phyloP scores from a whole-genome alignment of 2,329 filamentous ascomycete genomes.

The Fusarium pseudonygamai region DNA sequence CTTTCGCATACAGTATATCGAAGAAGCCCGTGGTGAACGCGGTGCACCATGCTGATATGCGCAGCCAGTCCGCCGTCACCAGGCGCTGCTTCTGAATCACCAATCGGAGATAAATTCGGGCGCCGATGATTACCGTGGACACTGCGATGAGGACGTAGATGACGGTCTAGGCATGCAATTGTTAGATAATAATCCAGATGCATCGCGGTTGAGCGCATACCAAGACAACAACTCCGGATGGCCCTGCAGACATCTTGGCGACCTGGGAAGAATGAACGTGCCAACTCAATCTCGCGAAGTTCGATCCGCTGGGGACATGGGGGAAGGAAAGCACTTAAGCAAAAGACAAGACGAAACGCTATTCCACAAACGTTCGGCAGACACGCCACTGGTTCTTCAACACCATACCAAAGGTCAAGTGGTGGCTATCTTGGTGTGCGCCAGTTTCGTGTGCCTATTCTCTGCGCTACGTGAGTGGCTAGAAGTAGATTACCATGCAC shows the following conservation, averaged over 20 bases:
- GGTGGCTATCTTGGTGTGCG: neutral
- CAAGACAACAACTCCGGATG: conserved; percentile 6
- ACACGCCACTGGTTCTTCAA: neutral
- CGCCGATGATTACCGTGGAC: neutral
- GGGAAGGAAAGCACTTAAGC: neutral
- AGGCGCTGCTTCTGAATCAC: conserved; percentile 20
- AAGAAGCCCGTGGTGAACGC: neutral
- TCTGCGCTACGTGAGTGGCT: accelerated
- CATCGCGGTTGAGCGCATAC: neutral
- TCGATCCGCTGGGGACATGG: too few species aligned
- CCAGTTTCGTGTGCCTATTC: neutral
- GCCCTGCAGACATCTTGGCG: conserved; percentile 1
- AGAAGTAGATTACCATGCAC: neutral
- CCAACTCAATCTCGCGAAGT: neutral
- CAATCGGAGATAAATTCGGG: conserved; percentile 20
- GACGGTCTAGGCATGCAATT: neutral
- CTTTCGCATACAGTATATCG: neutral
- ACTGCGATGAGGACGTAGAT: neutral
- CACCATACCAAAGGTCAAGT: neutral
- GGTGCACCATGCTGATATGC: conserved; percentile 16
- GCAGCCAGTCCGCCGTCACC: conserved; percentile 2
- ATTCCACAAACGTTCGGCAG: neutral
- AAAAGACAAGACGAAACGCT: neutral
- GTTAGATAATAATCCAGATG: neutral
- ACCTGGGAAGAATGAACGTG: too few species aligned